phyloP scores from a whole-genome alignment of 352 stramenopile genomes.

The Phytopythium ostracodes region DNA sequence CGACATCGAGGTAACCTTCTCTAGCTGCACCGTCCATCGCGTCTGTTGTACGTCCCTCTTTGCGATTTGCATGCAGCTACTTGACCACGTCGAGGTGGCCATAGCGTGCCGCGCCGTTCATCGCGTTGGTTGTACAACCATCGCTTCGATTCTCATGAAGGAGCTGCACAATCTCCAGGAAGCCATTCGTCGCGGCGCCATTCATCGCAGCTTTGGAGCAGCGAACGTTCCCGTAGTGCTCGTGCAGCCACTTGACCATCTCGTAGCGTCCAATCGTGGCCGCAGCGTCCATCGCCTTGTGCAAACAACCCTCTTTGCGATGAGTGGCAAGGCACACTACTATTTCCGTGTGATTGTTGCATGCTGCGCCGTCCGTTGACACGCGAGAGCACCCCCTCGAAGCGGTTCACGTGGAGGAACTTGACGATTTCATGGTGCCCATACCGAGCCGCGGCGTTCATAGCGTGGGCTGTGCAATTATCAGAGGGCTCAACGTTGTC shows the following conservation, averaged over 20 bases:
- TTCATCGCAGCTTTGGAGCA: neutral
- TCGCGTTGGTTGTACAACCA: neutral
- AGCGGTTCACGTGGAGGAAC: constrained; percentile 25
- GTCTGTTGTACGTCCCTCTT: neutral
- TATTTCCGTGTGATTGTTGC: constrained; percentile 23
- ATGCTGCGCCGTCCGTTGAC: constrained; percentile 28
- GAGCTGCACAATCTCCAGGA: neutral
- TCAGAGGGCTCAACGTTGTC: neutral
- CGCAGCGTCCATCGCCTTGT: constrained; percentile 17
- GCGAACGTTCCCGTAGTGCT: neutral
- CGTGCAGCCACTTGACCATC: neutral
- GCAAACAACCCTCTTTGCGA: constrained; percentile 25
- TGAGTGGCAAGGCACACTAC: constrained; percentile 23
- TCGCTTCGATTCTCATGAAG: neutral
- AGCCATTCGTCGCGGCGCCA: neutral
- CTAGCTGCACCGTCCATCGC: neutral
- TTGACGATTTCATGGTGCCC: constrained; percentile 26
- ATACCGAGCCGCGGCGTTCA: constrained; percentile 22
- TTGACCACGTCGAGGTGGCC: neutral
- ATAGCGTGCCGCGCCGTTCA: neutral
- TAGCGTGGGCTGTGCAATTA: constrained; percentile 1
- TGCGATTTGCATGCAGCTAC: neutral
- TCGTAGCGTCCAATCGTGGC: constrained; percentile 4
- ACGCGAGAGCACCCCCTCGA: constrained; percentile 22
- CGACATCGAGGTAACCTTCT: neutral